Percentiles rank a stretch among this genome's conserved stretches.
Evolutionary conservation across 371 early-diverging fungal species (phyloP).

Genomic region (Batkoa obscura): DNA sequence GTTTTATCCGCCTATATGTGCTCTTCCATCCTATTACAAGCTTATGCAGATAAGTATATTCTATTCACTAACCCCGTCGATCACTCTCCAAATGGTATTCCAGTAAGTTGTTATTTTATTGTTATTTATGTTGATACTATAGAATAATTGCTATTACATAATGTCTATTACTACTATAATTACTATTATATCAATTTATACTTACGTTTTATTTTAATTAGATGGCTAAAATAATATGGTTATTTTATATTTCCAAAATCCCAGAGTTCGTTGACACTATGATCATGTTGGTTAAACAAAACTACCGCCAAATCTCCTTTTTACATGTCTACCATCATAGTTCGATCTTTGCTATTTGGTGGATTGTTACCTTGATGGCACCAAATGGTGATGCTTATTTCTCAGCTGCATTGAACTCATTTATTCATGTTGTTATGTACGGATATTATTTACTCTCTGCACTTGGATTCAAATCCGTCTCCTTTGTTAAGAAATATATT

Average conservation of each 20-base stretch:
- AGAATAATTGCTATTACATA: too few species aligned
- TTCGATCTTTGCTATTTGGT: constrained; percentile 37
- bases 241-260: constrained; percentile 37
- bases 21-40: constrained; percentile 21
- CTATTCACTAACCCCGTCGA: constrained; percentile 23
- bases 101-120: too few species aligned
- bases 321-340: constrained; percentile 44
- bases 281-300: constrained; percentile 41
- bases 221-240: constrained; percentile 29
- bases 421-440: constrained; percentile 44
- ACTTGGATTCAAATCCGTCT: constrained; percentile 18
- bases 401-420: constrained; percentile 32
- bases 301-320: constrained; percentile 41
- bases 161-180: too few species aligned
- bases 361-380: constrained; percentile 27
- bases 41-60: constrained; percentile 18
- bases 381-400: constrained; percentile 41
- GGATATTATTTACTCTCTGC: constrained; percentile 30
- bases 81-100: constrained; percentile 13
- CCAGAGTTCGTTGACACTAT: constrained; percentile 41
- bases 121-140: too few species aligned
- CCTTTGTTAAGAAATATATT: constrained; percentile 32
- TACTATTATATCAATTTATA: not conserved
- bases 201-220: constrained; percentile 2
- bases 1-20: constrained; percentile 29